These are phyloP conservation scores for Ceratobasidium sp. DNA, from an alignment of 1,284 basidiomycete genomes.

Conservation along the genomic window DNA sequence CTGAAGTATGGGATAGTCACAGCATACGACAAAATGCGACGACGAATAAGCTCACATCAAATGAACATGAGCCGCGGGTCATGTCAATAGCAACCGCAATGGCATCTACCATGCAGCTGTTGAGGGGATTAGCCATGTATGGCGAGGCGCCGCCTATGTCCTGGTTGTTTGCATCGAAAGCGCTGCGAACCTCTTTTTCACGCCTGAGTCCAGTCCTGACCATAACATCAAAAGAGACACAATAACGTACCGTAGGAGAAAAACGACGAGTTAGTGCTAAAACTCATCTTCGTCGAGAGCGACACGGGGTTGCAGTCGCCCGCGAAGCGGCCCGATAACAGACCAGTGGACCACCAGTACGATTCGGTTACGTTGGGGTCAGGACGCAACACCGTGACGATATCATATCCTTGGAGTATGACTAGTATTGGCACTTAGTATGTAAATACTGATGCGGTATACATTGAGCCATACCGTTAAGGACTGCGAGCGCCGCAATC, in stretches of 20 bases:
- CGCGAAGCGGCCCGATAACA: neutral
- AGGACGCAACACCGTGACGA: slow-evolving; percentile 2
- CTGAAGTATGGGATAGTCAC: neutral
- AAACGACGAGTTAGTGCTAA: slow-evolving; percentile 13
- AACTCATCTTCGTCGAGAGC: neutral
- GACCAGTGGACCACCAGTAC: slow-evolving; percentile 10
- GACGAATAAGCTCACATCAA: slow-evolving; percentile 5
- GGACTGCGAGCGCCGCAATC: neutral
- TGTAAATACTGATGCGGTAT: neutral
- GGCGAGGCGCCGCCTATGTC: slow-evolving; percentile 1
- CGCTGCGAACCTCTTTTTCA: slow-evolving; percentile 6
- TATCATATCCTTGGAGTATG: slow-evolving; percentile 16
- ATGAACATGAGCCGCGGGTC: neutral
- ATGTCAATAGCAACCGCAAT: neutral
- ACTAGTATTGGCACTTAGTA: neutral
- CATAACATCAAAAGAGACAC: neutral
- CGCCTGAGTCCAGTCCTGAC: neutral
- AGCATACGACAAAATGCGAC: neutral
- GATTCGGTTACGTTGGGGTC: slow-evolving; percentile 22
- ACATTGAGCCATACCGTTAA: neutral
- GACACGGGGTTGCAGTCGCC: slow-evolving; percentile 11
- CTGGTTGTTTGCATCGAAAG: neutral
- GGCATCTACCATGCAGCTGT: slow-evolving; percentile 2
- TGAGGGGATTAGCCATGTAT: slow-evolving; percentile 20
- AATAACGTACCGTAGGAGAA: slow-evolving; percentile 18